Base-by-base conservation (phyloP, 2,329 filamentous ascomycete genomes). In the Achaetomium macrosporum region DNA sequence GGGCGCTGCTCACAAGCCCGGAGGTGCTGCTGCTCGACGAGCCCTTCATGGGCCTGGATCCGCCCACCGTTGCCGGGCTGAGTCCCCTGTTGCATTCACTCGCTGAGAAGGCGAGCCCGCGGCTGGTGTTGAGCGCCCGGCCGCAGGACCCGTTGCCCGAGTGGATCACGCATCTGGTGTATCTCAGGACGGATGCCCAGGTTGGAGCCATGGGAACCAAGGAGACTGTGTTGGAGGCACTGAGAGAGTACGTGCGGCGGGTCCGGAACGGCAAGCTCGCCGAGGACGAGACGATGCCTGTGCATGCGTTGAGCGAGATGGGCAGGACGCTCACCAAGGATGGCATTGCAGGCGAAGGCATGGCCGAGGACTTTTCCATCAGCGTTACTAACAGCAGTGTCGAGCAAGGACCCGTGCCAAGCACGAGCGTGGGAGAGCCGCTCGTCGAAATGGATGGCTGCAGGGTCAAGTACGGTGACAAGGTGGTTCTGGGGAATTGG, bases 1-100 rank as follows among this genome's bases (percentile, higher is more conserved):
- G 90, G 62, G 90, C 91, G 0, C 71, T 99, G 47, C 75, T 97
- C 54, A 83, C 76, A 7, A 78, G 79, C 48, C 93, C 93, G 0
- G 87, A 95, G 68, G 78, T 96, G 11, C 66, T 99, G 56, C 75
- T 97, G 48, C 75, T 96, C 2, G 93, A 99, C 69, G 92, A 96
- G 63, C 92, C 93, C 1, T 96, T 96, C 65, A 95, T 96, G 88
- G 92, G 93, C 0, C 75, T 99, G 15, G 93, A 97, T 68, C 93
- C 92, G 13, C 85, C 84, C 6, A 95, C 90, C 0, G 80, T 88
- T 12, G 76, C 79, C 12, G 79, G 80, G 1, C 72, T 97, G 60
- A 92, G 87, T 39, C 76, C 78, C 0, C 74, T 97, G 43, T 73
- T 96, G 19, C 73, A 82, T 58, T 76, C 76, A 0, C 71, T 96